Conservation (phyloP, 345 rosid species). For the Arabis hirsuta region DNA sequence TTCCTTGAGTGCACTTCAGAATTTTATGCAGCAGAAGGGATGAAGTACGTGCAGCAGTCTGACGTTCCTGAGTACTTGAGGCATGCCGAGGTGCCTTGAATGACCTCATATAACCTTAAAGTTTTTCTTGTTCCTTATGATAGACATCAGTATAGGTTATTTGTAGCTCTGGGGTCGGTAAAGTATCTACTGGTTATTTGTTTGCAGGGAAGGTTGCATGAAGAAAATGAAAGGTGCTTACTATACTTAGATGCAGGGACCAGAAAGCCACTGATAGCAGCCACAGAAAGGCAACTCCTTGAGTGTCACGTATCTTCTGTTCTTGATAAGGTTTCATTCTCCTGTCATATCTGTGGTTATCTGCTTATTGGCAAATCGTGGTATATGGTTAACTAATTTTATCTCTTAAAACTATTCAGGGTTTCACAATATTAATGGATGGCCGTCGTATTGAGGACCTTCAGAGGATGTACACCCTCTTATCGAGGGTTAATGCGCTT, state of each 20-base stretch:
- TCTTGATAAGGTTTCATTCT: constrained; percentile 75
- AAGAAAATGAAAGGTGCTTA: constrained; percentile 89
- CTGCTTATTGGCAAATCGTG: neutral
- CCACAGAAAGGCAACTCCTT: constrained; percentile 80
- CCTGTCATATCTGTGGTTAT: constrained; percentile 16
- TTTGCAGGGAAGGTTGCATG: constrained; percentile 75
- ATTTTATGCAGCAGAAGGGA: constrained; percentile 90
- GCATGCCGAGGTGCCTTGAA: constrained; percentile 74
- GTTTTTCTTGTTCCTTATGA: neutral
- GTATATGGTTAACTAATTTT: constrained; percentile 34
- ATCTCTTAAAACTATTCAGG: constrained; percentile 51
- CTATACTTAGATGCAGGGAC: constrained; percentile 78
- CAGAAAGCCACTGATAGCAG: constrained; percentile 77
- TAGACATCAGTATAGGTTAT: constrained; percentile 3
- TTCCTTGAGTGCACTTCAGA: constrained; percentile 88
- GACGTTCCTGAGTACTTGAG: constrained; percentile 91
- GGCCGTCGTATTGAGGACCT: constrained; percentile 85
- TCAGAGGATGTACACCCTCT: constrained; percentile 69
- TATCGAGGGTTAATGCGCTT: constrained; percentile 72
- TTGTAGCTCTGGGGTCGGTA: neutral
- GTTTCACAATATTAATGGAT: constrained; percentile 85
- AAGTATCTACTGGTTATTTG: constrained; percentile 15
- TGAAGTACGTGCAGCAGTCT: constrained; percentile 88
- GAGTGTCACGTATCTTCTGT: constrained; percentile 74
- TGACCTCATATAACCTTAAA: neutral